Evolutionary conservation across 257 asterid genomes (phyloP).

Genomic region (Primulina eburnea): DNA sequence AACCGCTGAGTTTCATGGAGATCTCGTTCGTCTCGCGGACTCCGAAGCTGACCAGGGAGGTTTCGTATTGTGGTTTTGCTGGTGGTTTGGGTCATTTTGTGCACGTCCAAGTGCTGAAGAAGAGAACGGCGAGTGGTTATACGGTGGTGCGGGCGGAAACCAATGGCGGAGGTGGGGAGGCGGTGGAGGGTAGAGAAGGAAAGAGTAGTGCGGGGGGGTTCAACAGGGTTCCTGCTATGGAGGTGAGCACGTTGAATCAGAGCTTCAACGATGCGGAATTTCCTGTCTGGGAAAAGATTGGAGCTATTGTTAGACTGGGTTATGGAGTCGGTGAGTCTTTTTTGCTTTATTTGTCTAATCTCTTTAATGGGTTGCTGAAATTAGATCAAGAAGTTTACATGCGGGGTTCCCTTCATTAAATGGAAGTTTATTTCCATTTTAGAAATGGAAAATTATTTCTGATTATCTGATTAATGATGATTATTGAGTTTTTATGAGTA

Average conservation of each 20-base stretch:
- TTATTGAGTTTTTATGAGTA: too few species aligned
- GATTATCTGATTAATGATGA: too few species aligned
- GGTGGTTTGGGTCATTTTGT: constrained; percentile 27
- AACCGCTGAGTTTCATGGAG: constrained; percentile 38
- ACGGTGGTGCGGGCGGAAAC: constrained; percentile 42
- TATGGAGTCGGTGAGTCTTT: constrained; percentile 77
- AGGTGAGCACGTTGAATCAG: constrained; percentile 80
- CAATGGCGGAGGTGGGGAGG: constrained; percentile 26
- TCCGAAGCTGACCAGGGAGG: constrained; percentile 36
- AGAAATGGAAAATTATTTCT: not conserved
- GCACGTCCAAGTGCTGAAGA: constrained; percentile 23
- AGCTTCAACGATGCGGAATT: constrained; percentile 64
- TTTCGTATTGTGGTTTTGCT: constrained; percentile 36
- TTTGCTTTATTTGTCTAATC: not conserved
- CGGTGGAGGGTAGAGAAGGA: constrained; percentile 30
- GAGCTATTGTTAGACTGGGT: constrained; percentile 86
- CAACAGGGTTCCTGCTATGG: constrained; percentile 62
- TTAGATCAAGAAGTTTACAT: not conserved
- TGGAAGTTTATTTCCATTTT: not conserved
- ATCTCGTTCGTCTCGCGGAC: constrained; percentile 50
- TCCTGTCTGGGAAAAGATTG: constrained; percentile 93
- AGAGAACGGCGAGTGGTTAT: constrained; percentile 24
- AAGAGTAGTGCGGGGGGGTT: not conserved
- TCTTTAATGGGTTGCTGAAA: not conserved
- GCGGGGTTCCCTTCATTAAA: not conserved